These are phyloP conservation scores for Aspergillus tanneri DNA, from an alignment of 2,329 filamentous ascomycete species.

Conservation along the genomic window DNA sequence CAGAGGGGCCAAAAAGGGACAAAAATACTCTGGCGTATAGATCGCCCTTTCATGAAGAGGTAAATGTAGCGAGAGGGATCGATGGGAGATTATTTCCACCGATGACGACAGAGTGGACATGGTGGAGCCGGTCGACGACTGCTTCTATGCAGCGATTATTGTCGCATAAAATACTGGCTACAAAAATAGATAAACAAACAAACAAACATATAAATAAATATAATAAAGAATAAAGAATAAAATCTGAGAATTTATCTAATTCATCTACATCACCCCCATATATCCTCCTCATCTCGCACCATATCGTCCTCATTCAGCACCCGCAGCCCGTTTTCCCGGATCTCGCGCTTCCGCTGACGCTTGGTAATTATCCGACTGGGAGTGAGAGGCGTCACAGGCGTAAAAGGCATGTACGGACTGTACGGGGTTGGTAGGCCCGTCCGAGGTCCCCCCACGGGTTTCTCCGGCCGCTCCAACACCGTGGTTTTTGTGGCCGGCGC, in stretches of 20 bases:
- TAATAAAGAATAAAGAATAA: not conserved
- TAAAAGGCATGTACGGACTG: conserved; percentile 53
- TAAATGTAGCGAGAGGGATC: too few relatives aligned
- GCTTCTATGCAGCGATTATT: too few relatives aligned
- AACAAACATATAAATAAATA: not conserved
- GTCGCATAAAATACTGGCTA: too few relatives aligned
- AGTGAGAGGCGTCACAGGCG: conserved; percentile 51
- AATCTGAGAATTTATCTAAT: not conserved
- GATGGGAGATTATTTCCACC: too few relatives aligned
- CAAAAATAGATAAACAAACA: too few relatives aligned
- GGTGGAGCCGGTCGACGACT: too few relatives aligned
- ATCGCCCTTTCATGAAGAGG: too few relatives aligned
- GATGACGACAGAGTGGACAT: too few relatives aligned
- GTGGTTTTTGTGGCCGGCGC: conserved; percentile 52
- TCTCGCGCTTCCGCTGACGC: conserved; percentile 43
- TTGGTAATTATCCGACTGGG: conserved; percentile 48
- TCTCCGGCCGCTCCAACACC: conserved; percentile 45
- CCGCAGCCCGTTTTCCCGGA: conserved; percentile 44
- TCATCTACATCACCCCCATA: conserved; percentile 50
- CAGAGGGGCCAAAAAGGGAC: too few relatives aligned
- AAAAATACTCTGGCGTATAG: too few relatives aligned
- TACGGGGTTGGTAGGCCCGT: conserved; percentile 52
- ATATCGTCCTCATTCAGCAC: conserved; percentile 49
- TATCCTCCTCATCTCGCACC: conserved; percentile 46
- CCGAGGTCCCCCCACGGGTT: conserved; percentile 39